phyloP scores from a whole-genome alignment of 2,329 filamentous ascomycete genomes.

The Paracamarosporium sp. region DNA sequence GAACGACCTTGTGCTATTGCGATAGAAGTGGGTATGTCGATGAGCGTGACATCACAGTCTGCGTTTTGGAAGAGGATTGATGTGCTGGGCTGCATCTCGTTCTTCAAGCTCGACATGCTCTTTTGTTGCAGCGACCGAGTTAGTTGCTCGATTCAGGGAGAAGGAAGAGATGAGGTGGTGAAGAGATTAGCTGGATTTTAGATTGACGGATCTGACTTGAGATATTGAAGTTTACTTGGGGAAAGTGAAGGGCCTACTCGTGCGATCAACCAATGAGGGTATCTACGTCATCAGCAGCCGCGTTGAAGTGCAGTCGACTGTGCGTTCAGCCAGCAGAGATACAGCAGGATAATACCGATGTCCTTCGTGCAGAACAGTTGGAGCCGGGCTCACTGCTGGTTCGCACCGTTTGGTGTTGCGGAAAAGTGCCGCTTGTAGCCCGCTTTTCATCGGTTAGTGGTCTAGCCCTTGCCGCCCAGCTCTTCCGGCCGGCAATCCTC shows the following conservation, averaged over 20 bases:
- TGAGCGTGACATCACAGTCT: slow-evolving; percentile 59
- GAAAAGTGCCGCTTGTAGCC: not conserved
- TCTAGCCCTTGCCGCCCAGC: slow-evolving; percentile 10
- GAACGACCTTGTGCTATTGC: slow-evolving; percentile 67
- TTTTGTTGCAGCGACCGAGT: not conserved
- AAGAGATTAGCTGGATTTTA: not conserved
- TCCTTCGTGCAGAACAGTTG: not conserved
- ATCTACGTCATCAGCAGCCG: not conserved
- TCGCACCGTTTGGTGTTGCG: slow-evolving; percentile 6
- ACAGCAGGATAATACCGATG: not conserved
- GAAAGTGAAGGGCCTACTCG: not conserved
- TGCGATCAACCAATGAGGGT: not conserved
- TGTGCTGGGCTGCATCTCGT: slow-evolving; percentile 7
- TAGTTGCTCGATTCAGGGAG: not conserved
- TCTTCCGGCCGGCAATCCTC: slow-evolving; percentile 10
- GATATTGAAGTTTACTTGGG: not conserved
- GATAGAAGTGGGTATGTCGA: slow-evolving; percentile 75
- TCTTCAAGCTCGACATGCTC: not conserved
- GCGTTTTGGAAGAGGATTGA: slow-evolving; percentile 62
- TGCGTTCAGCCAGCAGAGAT: not conserved
- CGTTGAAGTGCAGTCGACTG: not conserved
- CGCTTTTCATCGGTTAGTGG: slow-evolving; percentile 19
- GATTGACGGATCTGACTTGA: not conserved
- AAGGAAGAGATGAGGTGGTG: not conserved
- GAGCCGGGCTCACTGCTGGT: not conserved